Evolutionary conservation across 768 basidiomycete genomes (phyloP).

Genomic region (Rhizopogon sp.): DNA sequence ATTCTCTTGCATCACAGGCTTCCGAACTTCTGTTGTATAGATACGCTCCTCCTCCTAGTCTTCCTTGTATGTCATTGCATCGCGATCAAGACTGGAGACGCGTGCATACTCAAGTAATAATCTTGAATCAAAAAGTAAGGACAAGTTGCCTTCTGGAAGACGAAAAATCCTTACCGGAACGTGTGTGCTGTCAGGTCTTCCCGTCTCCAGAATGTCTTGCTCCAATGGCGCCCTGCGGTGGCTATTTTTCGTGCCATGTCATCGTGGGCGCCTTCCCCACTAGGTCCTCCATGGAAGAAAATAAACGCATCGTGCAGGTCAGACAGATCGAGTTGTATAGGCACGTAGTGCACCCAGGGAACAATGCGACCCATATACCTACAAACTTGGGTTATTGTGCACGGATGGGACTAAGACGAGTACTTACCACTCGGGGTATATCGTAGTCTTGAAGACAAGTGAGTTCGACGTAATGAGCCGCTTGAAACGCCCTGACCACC

Average conservation of each 20-base stretch:
- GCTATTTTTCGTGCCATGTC: constrained; percentile 55
- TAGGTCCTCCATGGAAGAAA: constrained; percentile 66
- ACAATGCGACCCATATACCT: constrained; percentile 47
- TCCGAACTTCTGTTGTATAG: neutral
- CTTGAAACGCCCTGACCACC: constrained; percentile 67
- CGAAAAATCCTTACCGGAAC: constrained; percentile 39
- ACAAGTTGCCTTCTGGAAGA: neutral
- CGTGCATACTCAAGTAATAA: constrained; percentile 52
- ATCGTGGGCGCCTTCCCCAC: constrained; percentile 60
- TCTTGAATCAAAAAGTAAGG: constrained; percentile 19
- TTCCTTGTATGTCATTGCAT: constrained; percentile 32
- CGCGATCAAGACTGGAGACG: constrained; percentile 42
- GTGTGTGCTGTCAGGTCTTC: constrained; percentile 58
- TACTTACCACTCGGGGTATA: constrained; percentile 59
- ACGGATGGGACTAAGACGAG: neutral
- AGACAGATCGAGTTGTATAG: constrained; percentile 47
- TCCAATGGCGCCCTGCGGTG: constrained; percentile 51
- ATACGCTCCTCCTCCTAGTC: neutral
- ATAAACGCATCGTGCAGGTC: constrained; percentile 67
- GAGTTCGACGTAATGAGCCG: constrained; percentile 58
- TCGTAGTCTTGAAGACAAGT: constrained; percentile 51
- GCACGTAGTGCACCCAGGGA: constrained; percentile 66
- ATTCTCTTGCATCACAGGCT: no score
- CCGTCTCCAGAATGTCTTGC: constrained; percentile 48
- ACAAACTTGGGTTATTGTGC: neutral